phyloP scores from a whole-genome alignment of 441 rosid species.

The Jatropha podagrica region DNA sequence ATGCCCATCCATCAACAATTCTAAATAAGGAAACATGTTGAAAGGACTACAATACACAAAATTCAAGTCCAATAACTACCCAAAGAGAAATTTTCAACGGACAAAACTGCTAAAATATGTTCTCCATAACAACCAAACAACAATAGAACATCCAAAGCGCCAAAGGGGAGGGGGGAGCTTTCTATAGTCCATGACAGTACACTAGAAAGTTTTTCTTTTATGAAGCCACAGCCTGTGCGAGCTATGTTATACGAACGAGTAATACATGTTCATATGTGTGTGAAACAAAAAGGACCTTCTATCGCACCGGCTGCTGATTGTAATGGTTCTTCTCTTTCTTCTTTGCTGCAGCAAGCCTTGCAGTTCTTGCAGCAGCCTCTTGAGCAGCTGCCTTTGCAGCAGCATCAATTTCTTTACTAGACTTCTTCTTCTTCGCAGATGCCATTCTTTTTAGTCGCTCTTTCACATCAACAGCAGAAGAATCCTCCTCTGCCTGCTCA shows the following conservation, averaged over 20 bases:
- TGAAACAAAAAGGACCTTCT: constrained; percentile 14
- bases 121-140: constrained; percentile 21
- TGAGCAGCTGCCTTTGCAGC: constrained; percentile 59
- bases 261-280: constrained; percentile 32
- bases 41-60: neutral
- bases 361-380: constrained; percentile 63
- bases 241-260: constrained; percentile 31
- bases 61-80: constrained; percentile 10
- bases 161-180: neutral
- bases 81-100: constrained; percentile 12
- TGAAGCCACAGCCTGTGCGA: constrained; percentile 17
- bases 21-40: neutral
- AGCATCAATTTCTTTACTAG: constrained; percentile 53
- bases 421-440: constrained; percentile 53
- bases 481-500: constrained; percentile 37
- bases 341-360: constrained; percentile 60
- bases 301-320: constrained; percentile 65
- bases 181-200: constrained; percentile 22
- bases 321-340: constrained; percentile 66
- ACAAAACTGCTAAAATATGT: constrained; percentile 27
- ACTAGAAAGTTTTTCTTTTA: constrained; percentile 26
- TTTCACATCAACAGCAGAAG: constrained; percentile 41
- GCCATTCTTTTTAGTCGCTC: constrained; percentile 55
- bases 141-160: constrained; percentile 26
- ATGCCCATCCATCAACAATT: neutral